phyloP scores from a whole-genome alignment of 192 early-diverging fungal species.

The Coemansia aciculifera region DNA sequence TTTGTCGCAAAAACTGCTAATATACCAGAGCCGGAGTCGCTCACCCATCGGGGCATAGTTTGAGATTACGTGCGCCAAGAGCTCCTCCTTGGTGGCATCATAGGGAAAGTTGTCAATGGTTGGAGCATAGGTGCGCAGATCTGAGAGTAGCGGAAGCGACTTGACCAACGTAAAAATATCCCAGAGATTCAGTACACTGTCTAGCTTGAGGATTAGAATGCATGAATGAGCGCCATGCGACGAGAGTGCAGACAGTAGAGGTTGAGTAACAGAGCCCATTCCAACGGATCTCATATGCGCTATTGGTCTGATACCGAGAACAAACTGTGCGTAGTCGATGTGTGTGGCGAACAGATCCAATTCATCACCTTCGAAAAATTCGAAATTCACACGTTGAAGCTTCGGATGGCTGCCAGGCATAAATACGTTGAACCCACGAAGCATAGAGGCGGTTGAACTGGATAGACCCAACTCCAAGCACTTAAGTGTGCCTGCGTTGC shows the following conservation, averaged over 20 bases:
- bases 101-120: neutral
- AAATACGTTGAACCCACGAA: neutral
- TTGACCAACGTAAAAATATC: neutral
- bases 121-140: neutral
- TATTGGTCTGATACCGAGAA: neutral
- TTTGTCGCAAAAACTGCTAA: neutral
- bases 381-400: neutral
- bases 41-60: neutral
- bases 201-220: neutral
- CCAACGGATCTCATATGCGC: neutral
- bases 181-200: neutral
- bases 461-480: neutral
- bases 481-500: neutral
- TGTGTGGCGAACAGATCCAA: neutral
- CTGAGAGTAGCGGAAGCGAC: neutral
- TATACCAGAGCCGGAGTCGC: neutral
- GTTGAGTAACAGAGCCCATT: neutral
- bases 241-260: neutral
- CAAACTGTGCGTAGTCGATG: neutral
- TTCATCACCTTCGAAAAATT: neutral
- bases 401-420: neutral
- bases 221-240: neutral
- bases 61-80: neutral
- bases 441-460: neutral
- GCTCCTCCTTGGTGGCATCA: neutral